These are phyloP conservation scores for Baffinella frigidus DNA, from an alignment of 208 protist species.

Conservation along the genomic window DNA sequence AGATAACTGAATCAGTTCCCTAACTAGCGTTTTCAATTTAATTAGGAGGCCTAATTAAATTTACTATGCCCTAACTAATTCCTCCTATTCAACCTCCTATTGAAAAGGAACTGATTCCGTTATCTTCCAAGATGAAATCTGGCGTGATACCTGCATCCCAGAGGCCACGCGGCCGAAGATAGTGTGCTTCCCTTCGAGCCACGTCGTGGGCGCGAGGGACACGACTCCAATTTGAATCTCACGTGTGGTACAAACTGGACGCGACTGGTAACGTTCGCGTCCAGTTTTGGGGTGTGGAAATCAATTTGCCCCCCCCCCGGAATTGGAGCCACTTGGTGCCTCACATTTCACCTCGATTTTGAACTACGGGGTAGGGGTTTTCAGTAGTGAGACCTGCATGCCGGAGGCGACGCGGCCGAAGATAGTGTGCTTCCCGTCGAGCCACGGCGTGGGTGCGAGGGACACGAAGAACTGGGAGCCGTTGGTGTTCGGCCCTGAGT, in stretches of 20 bases:
- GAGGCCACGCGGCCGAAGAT: slow-evolving; percentile 57
- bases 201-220: not conserved
- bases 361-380: not conserved
- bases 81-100: too few species aligned
- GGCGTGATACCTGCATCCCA: slow-evolving; percentile 14
- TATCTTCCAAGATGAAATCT: too few species aligned
- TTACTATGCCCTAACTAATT: too few species aligned
- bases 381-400: not conserved
- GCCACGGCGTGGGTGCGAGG: not conserved
- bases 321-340: not conserved
- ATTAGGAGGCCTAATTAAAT: too few species aligned
- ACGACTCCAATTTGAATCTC: too few species aligned
- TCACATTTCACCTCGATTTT: not conserved
- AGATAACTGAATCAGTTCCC: too few species aligned
- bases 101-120: too few species aligned
- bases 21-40: too few species aligned
- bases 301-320: too few species aligned
- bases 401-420: slow-evolving; percentile 58
- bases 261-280: too few species aligned
- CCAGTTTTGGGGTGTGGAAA: too few species aligned
- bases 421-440: slow-evolving; percentile 60
- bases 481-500: not conserved
- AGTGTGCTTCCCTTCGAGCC: slow-evolving; percentile 9
- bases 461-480: not conserved
- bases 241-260: too few species aligned